Base-by-base conservation (phyloP, 805 yeast genomes). In the Candida chauliodis region DNA sequence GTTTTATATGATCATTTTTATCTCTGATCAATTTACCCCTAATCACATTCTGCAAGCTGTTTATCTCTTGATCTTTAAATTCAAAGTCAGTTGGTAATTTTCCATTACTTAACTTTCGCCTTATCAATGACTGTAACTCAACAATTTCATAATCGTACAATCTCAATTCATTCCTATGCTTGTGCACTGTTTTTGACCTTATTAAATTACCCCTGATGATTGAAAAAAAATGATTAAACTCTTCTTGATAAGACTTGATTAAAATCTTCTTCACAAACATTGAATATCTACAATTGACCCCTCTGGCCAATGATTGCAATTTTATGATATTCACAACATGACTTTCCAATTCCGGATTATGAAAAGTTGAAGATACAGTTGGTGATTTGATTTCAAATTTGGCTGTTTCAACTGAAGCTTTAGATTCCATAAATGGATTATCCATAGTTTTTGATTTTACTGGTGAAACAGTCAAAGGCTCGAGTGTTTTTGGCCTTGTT, bases 251-350 rank as follows among this genome's bases (percentile, higher is more conserved):
- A 1, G 84, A 73, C 42, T 71, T 75, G 20, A 84, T 53, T 66
- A 84, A 71, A 42, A 81, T 80, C 41, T 70, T 71, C 47, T 76
- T 75, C 24, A 84, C 82, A 55, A 78, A 79, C 63, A 80, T 65
- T 15, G 63, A 61, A 53, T 81, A 84, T 37, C 96, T 71, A 39
- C 76, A 63, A 28, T 78, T 66, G 0, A 85, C 79, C 14, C 93
- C 95, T 47, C 87, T 67, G 13, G 85, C 73, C 17, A 79, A 59
- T 0, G 93, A 76, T 55, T 89, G 96, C 13, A 89, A 61, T 39
- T 61, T 65, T 26, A 71, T 59, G 26, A 82, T 72, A 37, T 41
- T 41, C 2, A 27, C 5, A 7, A 25, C 21, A 22, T 40, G 30
- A 3, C 18, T 1, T 7, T 30, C 29, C n/a, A 40, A 39, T 23